Evolutionary conservation across 345 rosid species (phyloP), one percentile per base, ranked within the genome.

Genomic region (Acer saccharum): DNA sequence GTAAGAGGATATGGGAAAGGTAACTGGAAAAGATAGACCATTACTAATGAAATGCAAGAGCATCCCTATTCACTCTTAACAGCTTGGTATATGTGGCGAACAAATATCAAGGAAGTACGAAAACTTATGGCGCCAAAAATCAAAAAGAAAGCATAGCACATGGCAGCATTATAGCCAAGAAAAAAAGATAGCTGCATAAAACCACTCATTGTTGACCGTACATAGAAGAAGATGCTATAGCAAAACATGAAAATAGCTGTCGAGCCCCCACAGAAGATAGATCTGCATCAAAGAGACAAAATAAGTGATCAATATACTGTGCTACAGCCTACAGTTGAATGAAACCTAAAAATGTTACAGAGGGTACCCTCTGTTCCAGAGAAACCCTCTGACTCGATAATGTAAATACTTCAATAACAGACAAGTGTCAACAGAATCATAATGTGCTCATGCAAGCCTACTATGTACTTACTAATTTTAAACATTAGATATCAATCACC

Each of bases 141-240:
- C 80, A 95, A 80, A 86, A 90, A 95, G 75, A 93, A 71, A 20
- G 89, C 90, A 12, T 91, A 91, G 87, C 97, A 90, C 68, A 93
- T 65, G 84, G 88, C 84, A 55, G 89, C 91, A 58, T 83, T 89
- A 67, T 91, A 90, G 78, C 97, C 93, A 20, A 93, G 7, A 84
- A 90, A 91, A 80, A 88, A 83, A 5, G 93, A 87, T 35, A 89
- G 76, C 87, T 95, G 95, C 90, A 92, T 32, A 73, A 92, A 73
- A 44, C 94, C 92, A 5, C 81, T 92, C 97, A 92, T 93, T 18
- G 77, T 83, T 72, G 97, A 89, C 77, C 86, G 84, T 7, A 87
- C 32, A 76, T 89, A 91, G 89, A 90, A 91, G 85, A 82, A 86
- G 76, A 90, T 69, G 82, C 87, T 78, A 80, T 93, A 93, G 18